A percentile compares a stretch with the other conserved stretches of the same genome.
These are phyloP conservation scores for Endoconidiophora polonica DNA, from an alignment of 2,329 filamentous ascomycete genomes.

Conservation along the genomic window DNA sequence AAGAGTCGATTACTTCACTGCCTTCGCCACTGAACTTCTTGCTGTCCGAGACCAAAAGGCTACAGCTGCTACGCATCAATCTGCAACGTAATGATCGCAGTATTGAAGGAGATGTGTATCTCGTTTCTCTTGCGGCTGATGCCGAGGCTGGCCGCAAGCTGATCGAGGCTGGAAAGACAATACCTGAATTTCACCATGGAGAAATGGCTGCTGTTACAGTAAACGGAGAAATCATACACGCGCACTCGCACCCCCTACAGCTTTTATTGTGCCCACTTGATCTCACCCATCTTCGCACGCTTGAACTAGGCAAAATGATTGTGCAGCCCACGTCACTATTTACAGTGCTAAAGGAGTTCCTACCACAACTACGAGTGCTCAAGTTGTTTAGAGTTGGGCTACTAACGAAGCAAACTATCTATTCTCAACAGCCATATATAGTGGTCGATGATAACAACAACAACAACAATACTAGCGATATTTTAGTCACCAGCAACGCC, in stretches of 20 bases:
- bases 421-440: too few species aligned
- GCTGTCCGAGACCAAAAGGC: neutral
- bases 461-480: too few species aligned
- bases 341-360: neutral
- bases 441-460: too few species aligned
- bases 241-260: neutral
- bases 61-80: neutral
- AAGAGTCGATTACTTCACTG: neutral
- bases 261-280: neutral
- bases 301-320: slow-evolving; percentile 3
- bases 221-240: neutral
- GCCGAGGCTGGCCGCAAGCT: neutral
- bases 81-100: neutral
- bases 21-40: slow-evolving; percentile 2
- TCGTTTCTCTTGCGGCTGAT: neutral
- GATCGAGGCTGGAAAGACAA: neutral
- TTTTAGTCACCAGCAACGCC: too few species aligned
- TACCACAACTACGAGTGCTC: neutral
- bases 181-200: neutral
- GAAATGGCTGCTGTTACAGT: neutral
- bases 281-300: neutral
- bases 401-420: too few species aligned
- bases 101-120: neutral
- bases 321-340: neutral
- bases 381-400: neutral